These are phyloP conservation scores for Paecilomyces dactylethromorphus DNA, from an alignment of 2,329 filamentous ascomycete species.

Conservation along the genomic window DNA sequence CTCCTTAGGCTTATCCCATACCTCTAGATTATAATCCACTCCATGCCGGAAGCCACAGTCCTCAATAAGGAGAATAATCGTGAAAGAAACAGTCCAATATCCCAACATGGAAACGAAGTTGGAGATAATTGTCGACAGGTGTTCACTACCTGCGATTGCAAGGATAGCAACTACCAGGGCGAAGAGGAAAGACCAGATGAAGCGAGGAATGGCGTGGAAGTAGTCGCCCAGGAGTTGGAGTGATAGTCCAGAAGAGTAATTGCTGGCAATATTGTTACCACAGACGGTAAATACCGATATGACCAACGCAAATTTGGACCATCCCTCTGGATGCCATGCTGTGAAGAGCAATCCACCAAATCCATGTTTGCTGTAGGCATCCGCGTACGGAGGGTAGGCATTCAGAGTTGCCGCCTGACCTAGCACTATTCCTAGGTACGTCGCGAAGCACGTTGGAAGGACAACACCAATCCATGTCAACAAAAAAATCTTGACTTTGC, in stretches of 20 bases:
- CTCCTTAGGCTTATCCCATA: constrained; percentile 12
- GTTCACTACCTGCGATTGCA: constrained; percentile 12
- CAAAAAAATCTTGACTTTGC: neutral
- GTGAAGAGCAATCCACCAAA: neutral
- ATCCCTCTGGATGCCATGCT: neutral
- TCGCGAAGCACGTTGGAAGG: neutral
- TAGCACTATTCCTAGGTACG: neutral
- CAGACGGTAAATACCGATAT: neutral
- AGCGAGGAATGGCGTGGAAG: constrained; percentile 14
- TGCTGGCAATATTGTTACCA: constrained; percentile 12
- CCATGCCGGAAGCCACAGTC: constrained; percentile 12
- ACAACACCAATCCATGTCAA: neutral
- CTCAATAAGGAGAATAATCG: constrained; percentile 11
- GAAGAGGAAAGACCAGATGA: constrained; percentile 12
- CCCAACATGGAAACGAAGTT: constrained; percentile 13
- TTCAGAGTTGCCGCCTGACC: neutral
- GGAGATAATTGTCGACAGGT: constrained; percentile 12
- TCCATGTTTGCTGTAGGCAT: neutral
- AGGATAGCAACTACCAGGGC: constrained; percentile 8
- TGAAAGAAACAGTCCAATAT: constrained; percentile 16
- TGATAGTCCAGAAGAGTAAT: constrained; percentile 13
- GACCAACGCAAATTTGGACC: neutral
- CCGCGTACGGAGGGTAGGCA: neutral
- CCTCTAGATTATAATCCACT: constrained; percentile 11
- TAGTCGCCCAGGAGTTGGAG: constrained; percentile 12